Evolutionary conservation across 164 flowering plant genomes (phyloP).

Genomic region (Cinnamomum micranthum): DNA sequence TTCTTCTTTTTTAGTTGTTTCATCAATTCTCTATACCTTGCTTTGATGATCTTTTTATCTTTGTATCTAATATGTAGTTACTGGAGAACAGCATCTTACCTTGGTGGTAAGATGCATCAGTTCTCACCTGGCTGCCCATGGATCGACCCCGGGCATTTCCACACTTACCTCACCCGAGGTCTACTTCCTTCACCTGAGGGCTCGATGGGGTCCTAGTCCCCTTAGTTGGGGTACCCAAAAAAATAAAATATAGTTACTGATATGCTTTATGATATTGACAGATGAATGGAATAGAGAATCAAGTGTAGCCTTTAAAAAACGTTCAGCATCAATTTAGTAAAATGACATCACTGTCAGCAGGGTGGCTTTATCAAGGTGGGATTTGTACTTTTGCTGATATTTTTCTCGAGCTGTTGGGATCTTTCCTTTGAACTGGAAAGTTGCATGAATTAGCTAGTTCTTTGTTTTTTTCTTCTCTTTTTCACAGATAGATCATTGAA

Average conservation of each 20-base stretch:
- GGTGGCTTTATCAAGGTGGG: conserved; percentile 15
- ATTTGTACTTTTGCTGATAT: not conserved
- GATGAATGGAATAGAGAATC: not conserved
- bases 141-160: too few relatives aligned
- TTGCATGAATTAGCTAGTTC: not conserved
- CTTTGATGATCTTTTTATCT: not conserved
- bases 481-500: conserved; percentile 12
- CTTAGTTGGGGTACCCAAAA: too few relatives aligned
- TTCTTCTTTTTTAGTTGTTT: too few relatives aligned
- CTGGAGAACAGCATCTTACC: too few relatives aligned
- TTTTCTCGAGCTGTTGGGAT: not conserved
- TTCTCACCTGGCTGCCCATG: too few relatives aligned
- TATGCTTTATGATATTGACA: not conserved
- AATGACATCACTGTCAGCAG: conserved; percentile 16
- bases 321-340: conserved; percentile 5
- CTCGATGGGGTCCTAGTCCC: too few relatives aligned
- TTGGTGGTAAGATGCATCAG: too few relatives aligned
- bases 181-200: too few relatives aligned
- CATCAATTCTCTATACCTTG: not conserved
- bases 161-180: too few relatives aligned
- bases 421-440: not conserved
- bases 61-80: not conserved
- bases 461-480: not conserved
- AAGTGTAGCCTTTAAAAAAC: not conserved
- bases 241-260: not conserved